Percentiles rank a stretch among this genome's conserved stretches.
phyloP scores from a whole-genome alignment of 208 protist genomes.

The Blechomonas ayalai region DNA sequence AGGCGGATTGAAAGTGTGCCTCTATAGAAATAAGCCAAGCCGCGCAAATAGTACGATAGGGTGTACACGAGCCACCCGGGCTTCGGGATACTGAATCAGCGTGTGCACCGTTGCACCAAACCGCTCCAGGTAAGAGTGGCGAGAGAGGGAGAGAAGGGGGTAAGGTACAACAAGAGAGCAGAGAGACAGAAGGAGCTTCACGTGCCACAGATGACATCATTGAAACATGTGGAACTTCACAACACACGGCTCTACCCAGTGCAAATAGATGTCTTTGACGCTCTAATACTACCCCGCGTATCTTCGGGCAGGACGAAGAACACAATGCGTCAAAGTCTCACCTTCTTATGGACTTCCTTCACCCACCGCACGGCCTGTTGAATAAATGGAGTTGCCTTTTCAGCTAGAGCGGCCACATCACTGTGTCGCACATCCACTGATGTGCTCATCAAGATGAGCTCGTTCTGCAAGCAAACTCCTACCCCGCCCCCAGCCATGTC shows the following conservation, averaged over 20 bases:
- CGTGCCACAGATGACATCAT: too few species aligned
- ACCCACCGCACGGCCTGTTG: constrained; percentile 32
- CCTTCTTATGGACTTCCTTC: constrained; percentile 4
- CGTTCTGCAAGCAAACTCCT: constrained; percentile 50
- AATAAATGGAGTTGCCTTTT: constrained; percentile 42
- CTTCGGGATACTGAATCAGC: too few species aligned
- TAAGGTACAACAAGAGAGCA: background rate
- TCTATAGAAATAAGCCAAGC: too few species aligned
- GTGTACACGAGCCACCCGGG: too few species aligned
- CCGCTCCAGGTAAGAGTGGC: background rate
- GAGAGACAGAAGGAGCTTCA: background rate
- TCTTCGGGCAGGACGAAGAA: too few species aligned
- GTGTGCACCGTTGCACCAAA: background rate
- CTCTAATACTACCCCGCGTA: too few species aligned
- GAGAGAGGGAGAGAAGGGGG: constrained; percentile 3
- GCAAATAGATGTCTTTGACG: too few species aligned
- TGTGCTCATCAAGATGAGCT: constrained; percentile 64
- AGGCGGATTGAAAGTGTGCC: too few species aligned
- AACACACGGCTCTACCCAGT: too few species aligned
- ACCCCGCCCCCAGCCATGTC: constrained; percentile 73
- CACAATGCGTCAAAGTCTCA: too few species aligned
- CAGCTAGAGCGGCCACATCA: constrained; percentile 33
- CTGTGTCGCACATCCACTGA: constrained; percentile 52
- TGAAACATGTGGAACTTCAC: too few species aligned
- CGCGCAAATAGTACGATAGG: too few species aligned